Conservation (phyloP, 208 protist species). For the Acanthamoeba culbertsoni region DNA sequence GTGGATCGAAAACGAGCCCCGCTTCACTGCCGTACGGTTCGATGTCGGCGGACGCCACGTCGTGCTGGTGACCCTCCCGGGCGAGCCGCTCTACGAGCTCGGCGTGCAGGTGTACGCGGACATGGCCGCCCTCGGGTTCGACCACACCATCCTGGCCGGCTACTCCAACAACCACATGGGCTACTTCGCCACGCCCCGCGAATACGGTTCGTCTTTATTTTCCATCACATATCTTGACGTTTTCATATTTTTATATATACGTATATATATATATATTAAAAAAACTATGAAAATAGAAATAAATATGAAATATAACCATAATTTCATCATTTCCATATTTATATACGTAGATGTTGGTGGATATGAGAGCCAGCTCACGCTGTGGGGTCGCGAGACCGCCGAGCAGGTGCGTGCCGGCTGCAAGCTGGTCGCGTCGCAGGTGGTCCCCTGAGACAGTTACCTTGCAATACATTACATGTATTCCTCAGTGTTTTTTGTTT, state of each 20-base stretch:
- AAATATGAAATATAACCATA: no score
- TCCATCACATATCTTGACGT: no score
- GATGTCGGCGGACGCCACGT: neutral
- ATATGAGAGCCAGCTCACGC: constrained; percentile 62
- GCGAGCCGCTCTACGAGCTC: constrained; percentile 59
- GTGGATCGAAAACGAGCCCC: constrained; percentile 66
- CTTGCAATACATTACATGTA: neutral
- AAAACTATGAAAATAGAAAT: no score
- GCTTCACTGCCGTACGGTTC: constrained; percentile 61
- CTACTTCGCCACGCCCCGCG: constrained; percentile 51
- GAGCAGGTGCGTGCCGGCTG: neutral
- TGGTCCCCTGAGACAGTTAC: neutral
- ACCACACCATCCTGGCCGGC: constrained; percentile 51
- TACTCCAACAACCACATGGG: constrained; percentile 69
- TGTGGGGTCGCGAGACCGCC: constrained; percentile 49
- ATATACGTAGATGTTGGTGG: constrained; percentile 62
- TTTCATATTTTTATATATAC: no score
- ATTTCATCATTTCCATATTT: no score
- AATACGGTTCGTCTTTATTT: constrained; percentile 52
- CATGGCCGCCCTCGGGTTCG: constrained; percentile 6
- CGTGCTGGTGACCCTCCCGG: constrained; percentile 61
- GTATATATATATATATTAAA: no score
- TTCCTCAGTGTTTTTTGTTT: no score
- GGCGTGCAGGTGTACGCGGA: constrained; percentile 46
- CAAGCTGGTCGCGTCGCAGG: neutral